Evolutionary conservation across 2,329 filamentous ascomycete genomes (phyloP), one percentile per base, ranked within the genome.

Genomic region (Colletotrichum destructivum): DNA sequence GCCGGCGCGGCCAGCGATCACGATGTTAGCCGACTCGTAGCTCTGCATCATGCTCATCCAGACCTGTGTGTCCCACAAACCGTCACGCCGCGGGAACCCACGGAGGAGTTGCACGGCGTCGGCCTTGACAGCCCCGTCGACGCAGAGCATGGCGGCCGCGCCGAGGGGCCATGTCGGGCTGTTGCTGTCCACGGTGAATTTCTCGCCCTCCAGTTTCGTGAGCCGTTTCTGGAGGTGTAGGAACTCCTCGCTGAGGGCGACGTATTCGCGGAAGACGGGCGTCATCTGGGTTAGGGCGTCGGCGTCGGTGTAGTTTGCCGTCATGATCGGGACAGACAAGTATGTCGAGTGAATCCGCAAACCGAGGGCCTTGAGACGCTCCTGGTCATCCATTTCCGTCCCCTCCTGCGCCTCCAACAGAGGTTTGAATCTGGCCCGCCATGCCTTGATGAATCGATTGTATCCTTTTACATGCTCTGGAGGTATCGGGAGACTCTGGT

Each of bases 1-100:
- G 40, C 40, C 62, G 12, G 11, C 5, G 13, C n/a, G 57, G 18
- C 13, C 56, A 15, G 12, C 44, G 13, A 68, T 52, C 0, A 23
- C 46, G 42, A 21, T 42, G 35, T 68, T 68, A 0, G 38, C 52
- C 11, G 31, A 23, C 9, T 51, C 2, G 13, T 51, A 66, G 26
- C 47, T 42, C 35, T 68, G 54, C 69, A 71, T 18, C 69, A 85
- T 82, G 12, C 82, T 82, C 1, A 79, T 73, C 61, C 83, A 82
- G 2, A 83, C 77, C 8, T 81, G 78, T 49, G 81, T 84, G 66
- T 86, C 84, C 26, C 84, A 82, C 13, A 86, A 78, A 1, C 83
- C 84, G 71, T 86, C 85, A 38, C 82, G 81, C 9, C 84, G 81
- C 6, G 84, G 84, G 35, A 84, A 84, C 46, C 79, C 75, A 3